Conservation (phyloP, 805 yeast species). For the Candida jianshihensis region DNA sequence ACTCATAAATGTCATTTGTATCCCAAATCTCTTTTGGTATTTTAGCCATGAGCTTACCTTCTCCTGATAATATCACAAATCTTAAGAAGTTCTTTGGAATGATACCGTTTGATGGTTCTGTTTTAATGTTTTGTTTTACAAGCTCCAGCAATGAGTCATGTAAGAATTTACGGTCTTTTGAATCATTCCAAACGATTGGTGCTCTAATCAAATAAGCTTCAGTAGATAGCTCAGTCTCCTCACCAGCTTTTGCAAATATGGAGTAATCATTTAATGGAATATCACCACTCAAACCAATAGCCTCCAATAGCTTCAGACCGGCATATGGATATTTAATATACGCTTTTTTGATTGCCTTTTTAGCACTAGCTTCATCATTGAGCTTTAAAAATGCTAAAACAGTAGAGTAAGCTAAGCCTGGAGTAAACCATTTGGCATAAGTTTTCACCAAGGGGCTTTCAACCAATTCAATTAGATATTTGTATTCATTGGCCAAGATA, state of each 20-base stretch:
- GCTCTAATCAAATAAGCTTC: conserved; percentile 59
- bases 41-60: conserved; percentile 62
- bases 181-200: conserved; percentile 45
- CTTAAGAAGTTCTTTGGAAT: conserved; percentile 59
- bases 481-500: conserved; percentile 54
- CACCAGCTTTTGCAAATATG: conserved; percentile 17
- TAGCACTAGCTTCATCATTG: conserved; percentile 38
- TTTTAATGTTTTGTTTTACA: conserved; percentile 10
- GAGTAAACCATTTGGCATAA: conserved; percentile 63
- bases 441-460: conserved; percentile 49
- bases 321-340: conserved; percentile 51
- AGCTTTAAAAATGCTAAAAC: conserved; percentile 54
- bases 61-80: conserved; percentile 65
- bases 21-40: conserved; percentile 59
- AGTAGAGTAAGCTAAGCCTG: conserved; percentile 61
- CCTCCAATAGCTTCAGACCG: conserved; percentile 42
- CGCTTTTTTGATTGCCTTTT: conserved; percentile 39
- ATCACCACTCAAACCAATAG: conserved; percentile 31
- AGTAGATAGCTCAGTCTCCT: conserved; percentile 32
- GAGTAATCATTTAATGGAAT: conserved; percentile 23
- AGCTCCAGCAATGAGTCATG: conserved; percentile 31
- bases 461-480: conserved; percentile 51
- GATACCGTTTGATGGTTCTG: conserved; percentile 13
- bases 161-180: conserved; percentile 39
- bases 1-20: conserved; percentile 56